Percentiles rank a stretch among this genome's conserved stretches.
phyloP scores from a whole-genome alignment of 23 red algal genomes.

The Gracilariopsis chorda region DNA sequence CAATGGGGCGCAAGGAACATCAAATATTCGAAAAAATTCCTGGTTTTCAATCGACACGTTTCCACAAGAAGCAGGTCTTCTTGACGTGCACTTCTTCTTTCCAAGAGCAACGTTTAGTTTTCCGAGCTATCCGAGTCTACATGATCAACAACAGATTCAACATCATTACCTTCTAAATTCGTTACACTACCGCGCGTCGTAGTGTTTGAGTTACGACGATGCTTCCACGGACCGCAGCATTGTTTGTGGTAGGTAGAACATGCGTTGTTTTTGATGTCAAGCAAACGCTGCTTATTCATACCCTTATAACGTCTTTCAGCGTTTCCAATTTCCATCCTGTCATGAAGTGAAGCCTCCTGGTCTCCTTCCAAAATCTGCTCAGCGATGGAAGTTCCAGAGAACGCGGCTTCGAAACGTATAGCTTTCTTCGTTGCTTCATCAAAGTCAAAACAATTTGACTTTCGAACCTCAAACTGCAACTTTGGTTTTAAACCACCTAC shows the following conservation, averaged over 20 bases:
- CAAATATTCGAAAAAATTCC: background rate
- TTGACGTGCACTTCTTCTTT: background rate
- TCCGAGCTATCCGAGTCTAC: background rate
- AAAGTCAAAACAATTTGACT: conserved; percentile 5
- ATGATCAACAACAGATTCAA: background rate
- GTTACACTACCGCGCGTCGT: background rate
- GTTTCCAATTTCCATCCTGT: background rate
- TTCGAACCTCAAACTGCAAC: conserved; percentile 13
- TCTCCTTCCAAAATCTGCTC: no score
- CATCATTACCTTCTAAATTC: background rate
- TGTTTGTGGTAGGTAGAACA: background rate
- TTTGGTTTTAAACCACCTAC: background rate
- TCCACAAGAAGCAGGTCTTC: background rate
- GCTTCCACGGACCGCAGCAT: background rate
- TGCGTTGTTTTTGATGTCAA: background rate
- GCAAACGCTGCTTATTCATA: background rate
- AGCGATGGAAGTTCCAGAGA: no score
- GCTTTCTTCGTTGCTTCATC: conserved; percentile 19
- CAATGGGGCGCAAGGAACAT: background rate
- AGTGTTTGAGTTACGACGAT: background rate
- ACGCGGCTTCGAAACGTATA: background rate
- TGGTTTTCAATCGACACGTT: background rate
- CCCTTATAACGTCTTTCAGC: background rate
- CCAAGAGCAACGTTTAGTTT: background rate
- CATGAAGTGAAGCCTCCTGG: no score